phyloP scores from a whole-genome alignment of 495 filamentous ascomycete genomes.

The Saxophila tyrrhenica region DNA sequence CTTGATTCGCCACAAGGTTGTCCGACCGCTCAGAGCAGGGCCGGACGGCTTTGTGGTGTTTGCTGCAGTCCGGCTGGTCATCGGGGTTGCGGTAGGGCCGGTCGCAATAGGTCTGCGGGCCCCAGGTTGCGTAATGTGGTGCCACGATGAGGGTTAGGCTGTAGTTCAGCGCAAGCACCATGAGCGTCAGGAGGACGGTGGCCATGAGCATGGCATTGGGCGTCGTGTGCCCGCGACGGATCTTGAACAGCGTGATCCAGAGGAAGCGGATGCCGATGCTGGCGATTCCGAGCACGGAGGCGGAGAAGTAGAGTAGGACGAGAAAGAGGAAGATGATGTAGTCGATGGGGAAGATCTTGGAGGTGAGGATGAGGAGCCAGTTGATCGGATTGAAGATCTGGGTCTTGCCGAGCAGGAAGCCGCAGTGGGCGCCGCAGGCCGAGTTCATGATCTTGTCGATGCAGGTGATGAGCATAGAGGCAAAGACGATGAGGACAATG shows the following conservation, averaged over 20 bases:
- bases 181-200: slow-evolving; percentile 81
- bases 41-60: slow-evolving; percentile 57
- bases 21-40: slow-evolving; percentile 67
- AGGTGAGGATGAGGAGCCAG: slow-evolving; percentile 72
- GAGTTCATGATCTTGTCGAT: slow-evolving; percentile 97
- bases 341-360: slow-evolving; percentile 81
- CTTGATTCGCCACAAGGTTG: slow-evolving; percentile 48
- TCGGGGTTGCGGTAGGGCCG: slow-evolving; percentile 43
- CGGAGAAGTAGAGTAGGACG: slow-evolving; percentile 73
- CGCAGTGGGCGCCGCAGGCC: slow-evolving; percentile 77
- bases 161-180: slow-evolving; percentile 83
- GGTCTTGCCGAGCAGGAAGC: slow-evolving; percentile 84
- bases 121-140: slow-evolving; percentile 89
- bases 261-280: slow-evolving; percentile 87
- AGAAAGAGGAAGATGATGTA: slow-evolving; percentile 78
- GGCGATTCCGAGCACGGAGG: slow-evolving; percentile 74
- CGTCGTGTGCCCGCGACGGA: slow-evolving; percentile 75
- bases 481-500: slow-evolving; percentile 62
- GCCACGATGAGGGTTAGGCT: slow-evolving; percentile 80
- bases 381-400: slow-evolving; percentile 93
- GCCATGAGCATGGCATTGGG: slow-evolving; percentile 88
- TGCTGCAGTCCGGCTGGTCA: slow-evolving; percentile 65
- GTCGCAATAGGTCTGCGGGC: slow-evolving; percentile 87
- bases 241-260: slow-evolving; percentile 83
- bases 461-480: slow-evolving; percentile 86